Conservation (phyloP, 352 stramenopile species). For the Pythium utonaiense region DNA sequence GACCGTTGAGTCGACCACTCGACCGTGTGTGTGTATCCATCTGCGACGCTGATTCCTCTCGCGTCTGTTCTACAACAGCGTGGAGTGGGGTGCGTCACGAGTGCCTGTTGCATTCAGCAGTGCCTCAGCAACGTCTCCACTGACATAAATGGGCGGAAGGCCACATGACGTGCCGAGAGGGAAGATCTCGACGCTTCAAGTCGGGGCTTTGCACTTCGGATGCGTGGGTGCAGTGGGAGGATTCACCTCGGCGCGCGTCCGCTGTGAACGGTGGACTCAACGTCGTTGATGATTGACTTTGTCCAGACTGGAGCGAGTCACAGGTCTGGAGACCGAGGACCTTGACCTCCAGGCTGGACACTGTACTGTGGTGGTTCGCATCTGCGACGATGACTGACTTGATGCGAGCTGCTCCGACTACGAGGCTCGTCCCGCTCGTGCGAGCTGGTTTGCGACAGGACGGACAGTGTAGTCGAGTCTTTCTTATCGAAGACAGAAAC, state of each 20-base stretch:
- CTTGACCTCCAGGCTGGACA: no score
- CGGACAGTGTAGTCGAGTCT: no score
- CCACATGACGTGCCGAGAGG: not conserved
- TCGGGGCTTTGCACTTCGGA: not conserved
- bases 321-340: no score
- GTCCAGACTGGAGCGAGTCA: no score
- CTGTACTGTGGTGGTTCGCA: no score
- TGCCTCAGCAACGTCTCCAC: conserved; percentile 1
- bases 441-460: no score
- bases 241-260: no score
- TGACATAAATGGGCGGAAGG: not conserved
- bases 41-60: not conserved
- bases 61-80: no score
- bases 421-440: no score
- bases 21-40: no score
- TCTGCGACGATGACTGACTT: not conserved
- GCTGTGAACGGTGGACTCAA: not conserved
- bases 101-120: not conserved
- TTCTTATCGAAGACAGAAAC: no score
- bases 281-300: not conserved
- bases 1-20: not conserved
- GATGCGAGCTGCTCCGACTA: not conserved
- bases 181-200: not conserved
- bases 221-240: not conserved
- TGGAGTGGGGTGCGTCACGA: conserved; percentile 1